Base-by-base conservation (phyloP, 768 basidiomycete species). In the Tricholoma flavovirens region DNA sequence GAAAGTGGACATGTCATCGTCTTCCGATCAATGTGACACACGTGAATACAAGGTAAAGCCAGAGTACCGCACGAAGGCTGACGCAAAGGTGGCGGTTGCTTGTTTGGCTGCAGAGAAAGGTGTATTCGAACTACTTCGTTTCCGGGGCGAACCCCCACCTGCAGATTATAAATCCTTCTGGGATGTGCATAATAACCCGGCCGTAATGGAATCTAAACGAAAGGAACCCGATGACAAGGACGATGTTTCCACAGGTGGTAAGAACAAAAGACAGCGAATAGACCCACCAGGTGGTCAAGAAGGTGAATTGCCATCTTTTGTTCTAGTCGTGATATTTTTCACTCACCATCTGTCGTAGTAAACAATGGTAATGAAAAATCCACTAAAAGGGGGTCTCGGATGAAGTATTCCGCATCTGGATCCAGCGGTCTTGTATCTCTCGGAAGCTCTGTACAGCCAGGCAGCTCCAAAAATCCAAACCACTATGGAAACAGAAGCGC, bases 1-100 rank as follows among this genome's bases (percentile, higher is more conserved):
- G 57, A 68, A 65, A 1, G 65, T 84, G 29, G 69, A 74, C 36
- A 60, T 83, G 14, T 74, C 71, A 4, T 58, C 67, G 17, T 52
- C 69, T 2, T 60, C 71, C 1, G 51, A 61, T 14, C 48, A 68
- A 19, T 72, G 69, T 1, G 72, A 79, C 51, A 60, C 69, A n/a
- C 73, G 73, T 30, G 67, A 66, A 51, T 88, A 80, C 64, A 65
- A 67, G 0, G 79, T 79, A 7, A 68, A 76, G 6, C 65, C 71
- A 8, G 75, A 81, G 56, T 87, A 85, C 64, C 73, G 78, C 40
- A 78, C 71, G 26, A 84, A 83, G 61, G 71, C 72, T 14, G 87
- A 89, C 58, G 87, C 87, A 5, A 86, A 79, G 65, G 70, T 75
- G 14, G 85, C 82, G 12, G 85, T 80, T 10, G 70, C 77, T 1